Percentiles rank a stretch among this genome's conserved stretches.
Evolutionary conservation across 2,329 filamentous ascomycete genomes (phyloP).

Genomic region (Periconia sp.): DNA sequence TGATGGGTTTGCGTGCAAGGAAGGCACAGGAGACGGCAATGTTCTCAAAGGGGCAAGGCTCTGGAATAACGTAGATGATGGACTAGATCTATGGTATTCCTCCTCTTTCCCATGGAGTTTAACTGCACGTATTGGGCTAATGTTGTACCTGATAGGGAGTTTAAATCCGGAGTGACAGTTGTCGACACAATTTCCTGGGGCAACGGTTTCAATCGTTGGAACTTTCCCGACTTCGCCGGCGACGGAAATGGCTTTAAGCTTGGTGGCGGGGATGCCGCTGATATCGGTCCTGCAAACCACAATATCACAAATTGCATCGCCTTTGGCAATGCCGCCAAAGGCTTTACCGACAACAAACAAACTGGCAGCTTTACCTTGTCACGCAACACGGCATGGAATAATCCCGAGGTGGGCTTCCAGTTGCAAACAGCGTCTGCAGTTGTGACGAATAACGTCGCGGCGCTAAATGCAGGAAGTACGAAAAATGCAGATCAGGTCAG

Average conservation of each 20-base stretch:
- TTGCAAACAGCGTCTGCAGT: slow-evolving; percentile 43
- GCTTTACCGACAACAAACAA: slow-evolving; percentile 57
- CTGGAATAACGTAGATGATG: slow-evolving; percentile 60
- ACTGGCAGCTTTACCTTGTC: slow-evolving; percentile 49
- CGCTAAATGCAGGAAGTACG: slow-evolving; percentile 34
- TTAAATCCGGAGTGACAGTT: slow-evolving; percentile 52
- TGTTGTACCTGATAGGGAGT: slow-evolving; percentile 33
- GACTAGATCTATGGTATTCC: slow-evolving; percentile 50
- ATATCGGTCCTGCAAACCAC: slow-evolving; percentile 49
- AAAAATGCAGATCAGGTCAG: slow-evolving; percentile 24
- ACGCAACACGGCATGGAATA: slow-evolving; percentile 56
- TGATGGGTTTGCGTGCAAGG: slow-evolving; percentile 58
- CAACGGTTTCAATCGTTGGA: slow-evolving; percentile 56
- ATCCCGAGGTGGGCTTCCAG: slow-evolving; percentile 51
- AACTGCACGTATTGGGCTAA: too few species aligned
- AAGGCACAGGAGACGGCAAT: slow-evolving; percentile 55
- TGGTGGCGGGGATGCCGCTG: slow-evolving; percentile 42
- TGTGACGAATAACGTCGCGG: slow-evolving; percentile 50
- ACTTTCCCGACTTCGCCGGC: slow-evolving; percentile 51
- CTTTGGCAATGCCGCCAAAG: slow-evolving; percentile 53
- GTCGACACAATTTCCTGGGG: slow-evolving; percentile 55
- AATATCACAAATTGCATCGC: slow-evolving; percentile 54
- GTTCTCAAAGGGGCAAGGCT: slow-evolving; percentile 53
- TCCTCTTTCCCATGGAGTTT: not conserved
- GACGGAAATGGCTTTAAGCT: slow-evolving; percentile 60